A percentile compares a stretch with the other conserved stretches of the same genome.
Conservation (phyloP, 345 rosid species). For the Arabis hirsuta region DNA sequence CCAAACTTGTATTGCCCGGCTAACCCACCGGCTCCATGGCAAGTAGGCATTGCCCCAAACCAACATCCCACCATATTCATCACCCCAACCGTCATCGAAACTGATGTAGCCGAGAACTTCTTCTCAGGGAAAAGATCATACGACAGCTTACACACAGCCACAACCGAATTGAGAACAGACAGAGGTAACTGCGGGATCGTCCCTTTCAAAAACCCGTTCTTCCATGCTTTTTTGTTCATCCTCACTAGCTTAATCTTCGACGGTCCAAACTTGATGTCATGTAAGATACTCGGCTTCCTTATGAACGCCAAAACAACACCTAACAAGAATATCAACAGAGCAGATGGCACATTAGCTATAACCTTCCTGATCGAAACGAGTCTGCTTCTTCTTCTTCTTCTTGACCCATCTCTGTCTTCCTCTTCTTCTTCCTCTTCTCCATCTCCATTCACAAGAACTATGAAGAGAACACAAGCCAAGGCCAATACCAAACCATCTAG, state of each 20-base stretch:
- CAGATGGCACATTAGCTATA: conserved; percentile 63
- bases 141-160: conserved; percentile 81
- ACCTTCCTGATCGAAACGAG: conserved; percentile 40
- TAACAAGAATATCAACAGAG: conserved; percentile 67
- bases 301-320: conserved; percentile 71
- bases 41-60: conserved; percentile 93
- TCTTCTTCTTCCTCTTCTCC: conserved; percentile 52
- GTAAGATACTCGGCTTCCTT: conserved; percentile 56
- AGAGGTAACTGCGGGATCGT: conserved; percentile 81
- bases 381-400: conserved; percentile 23
- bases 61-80: conserved; percentile 89
- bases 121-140: conserved; percentile 71
- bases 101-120: conserved; percentile 68
- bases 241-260: conserved; percentile 54
- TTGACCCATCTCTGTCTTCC: conserved; percentile 22
- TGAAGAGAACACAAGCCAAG: conserved; percentile 61
- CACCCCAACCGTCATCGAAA: conserved; percentile 71
- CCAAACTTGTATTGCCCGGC: conserved; percentile 94
- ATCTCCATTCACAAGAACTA: conserved; percentile 63
- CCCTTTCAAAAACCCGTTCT: conserved; percentile 75
- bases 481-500: conserved; percentile 82
- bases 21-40: conserved; percentile 88
- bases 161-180: conserved; percentile 80
- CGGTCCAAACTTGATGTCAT: conserved; percentile 63
- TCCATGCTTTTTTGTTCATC: conserved; percentile 66